These are phyloP conservation scores for Scorias spongiosa DNA, from an alignment of 2,329 filamentous ascomycete species.

Conservation along the genomic window DNA sequence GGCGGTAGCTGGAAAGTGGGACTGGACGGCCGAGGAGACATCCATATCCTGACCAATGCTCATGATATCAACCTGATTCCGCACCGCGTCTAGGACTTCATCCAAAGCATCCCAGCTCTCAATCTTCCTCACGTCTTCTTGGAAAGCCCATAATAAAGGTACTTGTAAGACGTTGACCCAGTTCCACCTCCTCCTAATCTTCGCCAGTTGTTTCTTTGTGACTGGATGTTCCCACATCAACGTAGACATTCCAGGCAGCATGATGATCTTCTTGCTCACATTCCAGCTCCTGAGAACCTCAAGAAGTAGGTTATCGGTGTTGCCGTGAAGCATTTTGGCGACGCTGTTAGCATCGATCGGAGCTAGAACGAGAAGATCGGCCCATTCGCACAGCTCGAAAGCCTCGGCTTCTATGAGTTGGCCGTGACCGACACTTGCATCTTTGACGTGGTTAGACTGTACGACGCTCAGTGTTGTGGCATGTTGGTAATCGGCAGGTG, in stretches of 20 bases:
- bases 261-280: conserved; percentile 65
- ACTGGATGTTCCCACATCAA: conserved; percentile 84
- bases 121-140: conserved; percentile 36
- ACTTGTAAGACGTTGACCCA: conserved; percentile 65
- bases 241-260: conserved; percentile 79
- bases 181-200: conserved; percentile 69
- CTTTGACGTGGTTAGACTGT: conserved; percentile 15
- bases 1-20: conserved; percentile 16
- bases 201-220: conserved; percentile 74
- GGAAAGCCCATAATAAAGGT: conserved; percentile 71
- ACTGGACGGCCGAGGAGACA: conserved; percentile 17
- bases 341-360: conserved; percentile 75
- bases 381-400: conserved; percentile 69
- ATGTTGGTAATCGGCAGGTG: conserved; percentile 17
- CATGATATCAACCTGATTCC: conserved; percentile 62
- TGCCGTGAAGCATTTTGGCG: conserved; percentile 73
- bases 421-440: conserved; percentile 8
- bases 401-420: conserved; percentile 25
- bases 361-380: conserved; percentile 69
- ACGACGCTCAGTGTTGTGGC: conserved; percentile 18
- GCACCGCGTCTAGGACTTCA: conserved; percentile 57
- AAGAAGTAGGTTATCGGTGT: conserved; percentile 65
- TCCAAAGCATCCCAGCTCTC: conserved; percentile 45
- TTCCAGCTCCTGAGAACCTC: conserved; percentile 79
- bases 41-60: conserved; percentile 59